These are phyloP conservation scores for Rhodomyrtus psidioides DNA, from an alignment of 441 rosid species.

Conservation along the genomic window DNA sequence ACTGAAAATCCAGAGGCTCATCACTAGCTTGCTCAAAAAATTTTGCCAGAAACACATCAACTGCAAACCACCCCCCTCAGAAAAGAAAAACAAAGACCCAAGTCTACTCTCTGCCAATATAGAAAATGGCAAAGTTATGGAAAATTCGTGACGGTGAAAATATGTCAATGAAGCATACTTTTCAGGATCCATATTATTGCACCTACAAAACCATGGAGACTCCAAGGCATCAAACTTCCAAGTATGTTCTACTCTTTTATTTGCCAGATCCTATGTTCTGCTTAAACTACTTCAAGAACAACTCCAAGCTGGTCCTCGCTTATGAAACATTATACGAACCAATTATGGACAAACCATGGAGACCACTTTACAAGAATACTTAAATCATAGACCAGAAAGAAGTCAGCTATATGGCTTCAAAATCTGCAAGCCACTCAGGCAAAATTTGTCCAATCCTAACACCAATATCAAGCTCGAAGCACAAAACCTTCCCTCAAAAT, in stretches of 20 bases:
- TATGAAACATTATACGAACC: not conserved
- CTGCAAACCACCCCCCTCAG: not conserved
- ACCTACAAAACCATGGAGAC: not conserved
- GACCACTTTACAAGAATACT: not conserved
- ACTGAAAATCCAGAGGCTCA: not conserved
- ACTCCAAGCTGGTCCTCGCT: not conserved
- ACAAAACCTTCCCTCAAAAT: not conserved
- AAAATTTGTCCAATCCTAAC: not conserved
- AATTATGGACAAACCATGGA: not conserved
- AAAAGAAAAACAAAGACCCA: not conserved
- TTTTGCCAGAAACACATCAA: not conserved
- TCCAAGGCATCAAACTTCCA: not conserved
- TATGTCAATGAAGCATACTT: not conserved
- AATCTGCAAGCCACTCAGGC: not conserved
- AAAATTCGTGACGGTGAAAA: not conserved
- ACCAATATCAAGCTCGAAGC: not conserved
- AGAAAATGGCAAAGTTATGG: not conserved
- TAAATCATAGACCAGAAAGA: not conserved
- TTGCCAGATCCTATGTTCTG: not conserved
- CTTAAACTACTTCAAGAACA: not conserved
- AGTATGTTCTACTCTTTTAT: not conserved
- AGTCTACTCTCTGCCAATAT: not conserved
- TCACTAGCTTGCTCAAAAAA: not conserved
- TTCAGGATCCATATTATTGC: not conserved
- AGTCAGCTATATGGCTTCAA: not conserved